Evolutionary conservation across 805 yeast genomes (phyloP), one percentile per base, ranked within the genome.

Genomic region (Hagleromyces aurorensis): DNA sequence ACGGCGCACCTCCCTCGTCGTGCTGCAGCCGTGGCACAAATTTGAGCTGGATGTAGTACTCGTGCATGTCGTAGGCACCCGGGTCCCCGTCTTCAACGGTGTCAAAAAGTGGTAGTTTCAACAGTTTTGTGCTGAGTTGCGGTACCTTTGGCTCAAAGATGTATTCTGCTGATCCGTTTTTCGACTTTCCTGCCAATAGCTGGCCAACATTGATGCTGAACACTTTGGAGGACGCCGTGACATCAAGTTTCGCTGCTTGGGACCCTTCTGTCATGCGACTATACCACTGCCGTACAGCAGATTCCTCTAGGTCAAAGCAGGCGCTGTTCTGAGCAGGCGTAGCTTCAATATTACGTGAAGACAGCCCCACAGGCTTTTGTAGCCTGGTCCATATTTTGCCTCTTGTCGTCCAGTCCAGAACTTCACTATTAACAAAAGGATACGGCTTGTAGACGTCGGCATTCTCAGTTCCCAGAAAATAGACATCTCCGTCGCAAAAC

Each of bases 41-140:
- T 15, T 37, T 46, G 14, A 52, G 21, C 33, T 55, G 55, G 7
- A 55, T 40, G 23, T 40, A 48, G 29, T 53, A 55, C 9, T 43
- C 47, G 25, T 51, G 56, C 19, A 51, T 50, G 26, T 53, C 57
- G n/a, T n/a, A n/a, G n/a, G n/a, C n/a, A n/a, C n/a, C n/a, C n/a
- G n/a, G n/a, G n/a, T n/a, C n/a, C n/a, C n/a, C n/a, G n/a, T n/a
- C n/a, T n/a, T n/a, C n/a, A n/a, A 46, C 32, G 4, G 45, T 27
- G 16, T 44, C 43, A 27, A 35, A 40, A 4, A 44, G 32, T 3
- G 52, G 55, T 19, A 52, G 23, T 14, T 38, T 35, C 25, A 44
- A 18, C 12, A 53, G 23, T 29, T 43, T 49, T 13, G 46, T 29
- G 4, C 38, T 34, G 4, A 51, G 32, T 11, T 46, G 38, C 6